Base-by-base conservation (phyloP, 805 yeast genomes). In the Ogataea henricii region DNA sequence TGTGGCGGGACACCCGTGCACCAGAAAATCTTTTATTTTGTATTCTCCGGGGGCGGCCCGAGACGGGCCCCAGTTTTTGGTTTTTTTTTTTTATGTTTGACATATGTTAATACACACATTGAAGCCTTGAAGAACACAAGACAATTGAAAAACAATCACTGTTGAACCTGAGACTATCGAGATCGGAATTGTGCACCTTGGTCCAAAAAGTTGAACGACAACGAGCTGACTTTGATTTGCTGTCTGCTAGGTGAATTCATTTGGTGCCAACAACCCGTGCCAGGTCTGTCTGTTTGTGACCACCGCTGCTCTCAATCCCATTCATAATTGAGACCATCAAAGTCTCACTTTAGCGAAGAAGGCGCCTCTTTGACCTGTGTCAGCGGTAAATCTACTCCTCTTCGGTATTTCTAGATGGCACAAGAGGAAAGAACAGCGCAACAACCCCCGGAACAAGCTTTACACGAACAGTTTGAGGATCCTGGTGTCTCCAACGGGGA, bases 401-500 rank as follows among this genome's bases (percentile, higher is more conserved):
- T 22, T 22, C 25, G 9, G 23, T 25, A 21, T 6, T 26, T 16
- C 29, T 25, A 13, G 26, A 48, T 48, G 52, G 38, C 52, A 17
- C 46, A 48, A 33, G 48, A 41, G 39, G 29, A 27, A 21, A 25
- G 33, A 22, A 43, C 41, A 36, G 43, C 32, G 14, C 25, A 27
- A n/a, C 22, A 32, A 10, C 43, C 34, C 5, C 38, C 16, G 12
- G 38, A 34, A 20, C 38, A 18, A 34, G 38, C 38, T 17, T 23
- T 17, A 29, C 54, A 42, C 40, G 52, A 51, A 16, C 40, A 52
- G 30, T 60, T 63, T 25, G 59, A 60, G 26, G 67, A 62, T 30
- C 65, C 69, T 2, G 87, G 87, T 4, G 87, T 82, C 2, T 70
- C 85, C 43, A 82, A 84, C 57, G 85, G 87, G 37, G 92, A 87